Conservation (phyloP, 257 asterid genomes). For the Haberlea rhodopensis region DNA sequence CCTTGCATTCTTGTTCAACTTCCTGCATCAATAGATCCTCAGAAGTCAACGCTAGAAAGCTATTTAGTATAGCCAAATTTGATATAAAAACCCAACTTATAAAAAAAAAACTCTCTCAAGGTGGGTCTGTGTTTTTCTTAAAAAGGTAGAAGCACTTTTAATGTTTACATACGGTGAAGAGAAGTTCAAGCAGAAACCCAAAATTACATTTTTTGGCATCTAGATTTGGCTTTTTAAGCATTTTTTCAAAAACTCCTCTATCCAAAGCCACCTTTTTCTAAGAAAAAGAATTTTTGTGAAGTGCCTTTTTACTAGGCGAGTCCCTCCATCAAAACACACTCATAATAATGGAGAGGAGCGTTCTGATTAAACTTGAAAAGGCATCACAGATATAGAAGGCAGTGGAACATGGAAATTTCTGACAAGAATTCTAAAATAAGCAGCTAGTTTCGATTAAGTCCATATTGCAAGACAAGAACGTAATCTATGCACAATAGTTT, state of each 20-base stretch:
- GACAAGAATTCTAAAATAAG: slow-evolving; percentile 9
- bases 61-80: background rate
- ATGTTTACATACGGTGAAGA: no score
- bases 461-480: slow-evolving; percentile 2
- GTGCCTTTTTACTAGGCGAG: no score
- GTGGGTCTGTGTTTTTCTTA: no score
- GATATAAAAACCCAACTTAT: no score
- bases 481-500: slow-evolving; percentile 18
- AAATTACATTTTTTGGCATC: no score
- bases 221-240: no score
- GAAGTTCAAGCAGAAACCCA: no score
- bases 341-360: background rate
- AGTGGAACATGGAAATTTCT: background rate
- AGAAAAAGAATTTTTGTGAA: background rate
- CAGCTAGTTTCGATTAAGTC: background rate
- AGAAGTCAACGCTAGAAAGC: slow-evolving; percentile 12
- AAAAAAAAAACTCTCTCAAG: no score
- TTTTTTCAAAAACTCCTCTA: no score
- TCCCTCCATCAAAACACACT: background rate
- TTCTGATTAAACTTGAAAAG: slow-evolving; percentile 1
- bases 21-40: slow-evolving; percentile 51
- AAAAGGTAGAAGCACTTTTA: no score
- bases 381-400: slow-evolving; percentile 2
- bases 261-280: no score
- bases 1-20: slow-evolving; percentile 74